Evolutionary conservation across 2,329 filamentous ascomycete genomes (phyloP).

Genomic region (Fusarium redolens): DNA sequence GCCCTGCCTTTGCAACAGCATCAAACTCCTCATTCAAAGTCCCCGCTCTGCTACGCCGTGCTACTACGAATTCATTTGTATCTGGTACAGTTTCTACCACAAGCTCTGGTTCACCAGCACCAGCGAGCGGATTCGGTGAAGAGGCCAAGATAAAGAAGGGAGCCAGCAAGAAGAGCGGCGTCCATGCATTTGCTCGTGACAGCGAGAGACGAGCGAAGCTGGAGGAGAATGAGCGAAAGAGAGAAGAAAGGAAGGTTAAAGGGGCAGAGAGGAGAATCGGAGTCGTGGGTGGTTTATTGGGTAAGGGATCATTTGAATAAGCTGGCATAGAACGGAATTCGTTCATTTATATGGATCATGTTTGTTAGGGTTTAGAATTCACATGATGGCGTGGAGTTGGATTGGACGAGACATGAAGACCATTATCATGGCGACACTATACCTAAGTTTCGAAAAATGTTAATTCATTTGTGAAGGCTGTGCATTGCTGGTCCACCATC

Average conservation of each 20-base stretch:
- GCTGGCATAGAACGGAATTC: slow-evolving; percentile 24
- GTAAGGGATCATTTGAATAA: slow-evolving; percentile 59
- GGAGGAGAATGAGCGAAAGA: slow-evolving; percentile 66
- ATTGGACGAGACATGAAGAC: slow-evolving; percentile 3
- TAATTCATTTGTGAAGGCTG: background rate
- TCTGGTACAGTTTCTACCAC: slow-evolving; percentile 51
- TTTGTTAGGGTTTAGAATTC: background rate
- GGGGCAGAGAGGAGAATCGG: slow-evolving; percentile 68
- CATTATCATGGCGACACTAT: slow-evolving; percentile 7
- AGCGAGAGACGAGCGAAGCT: slow-evolving; percentile 66
- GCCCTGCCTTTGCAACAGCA: slow-evolving; percentile 67
- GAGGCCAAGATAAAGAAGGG: slow-evolving; percentile 69
- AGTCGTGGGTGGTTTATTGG: slow-evolving; percentile 69
- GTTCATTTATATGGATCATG: slow-evolving; percentile 3
- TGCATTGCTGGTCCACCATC: background rate
- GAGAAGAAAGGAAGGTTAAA: slow-evolving; percentile 68
- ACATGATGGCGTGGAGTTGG: slow-evolving; percentile 33
- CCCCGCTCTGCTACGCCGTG: slow-evolving; percentile 77
- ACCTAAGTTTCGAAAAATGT: slow-evolving; percentile 1
- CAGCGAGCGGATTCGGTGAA: slow-evolving; percentile 56
- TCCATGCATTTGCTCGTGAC: slow-evolving; percentile 70
- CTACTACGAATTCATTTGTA: slow-evolving; percentile 73
- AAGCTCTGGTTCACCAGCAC: slow-evolving; percentile 50
- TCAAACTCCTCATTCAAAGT: slow-evolving; percentile 69
- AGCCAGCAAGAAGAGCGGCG: slow-evolving; percentile 69